A percentile compares a stretch with the other conserved stretches of the same genome.
phyloP scores from a whole-genome alignment of 1,139 yeast genomes.

The Taphrina flavorubra region DNA sequence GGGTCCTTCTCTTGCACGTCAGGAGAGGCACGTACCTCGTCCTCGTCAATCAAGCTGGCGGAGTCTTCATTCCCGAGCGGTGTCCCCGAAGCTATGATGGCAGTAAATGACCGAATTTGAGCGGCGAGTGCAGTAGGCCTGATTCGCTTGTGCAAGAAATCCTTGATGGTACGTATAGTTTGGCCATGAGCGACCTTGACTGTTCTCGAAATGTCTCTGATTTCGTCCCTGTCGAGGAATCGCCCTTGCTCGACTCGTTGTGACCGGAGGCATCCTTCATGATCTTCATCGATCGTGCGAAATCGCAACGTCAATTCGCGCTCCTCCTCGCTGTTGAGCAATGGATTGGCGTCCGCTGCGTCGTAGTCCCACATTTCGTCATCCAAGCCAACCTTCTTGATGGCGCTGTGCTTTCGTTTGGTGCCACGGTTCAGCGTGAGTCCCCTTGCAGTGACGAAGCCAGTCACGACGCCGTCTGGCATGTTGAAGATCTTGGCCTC shows the following conservation, averaged over 20 bases:
- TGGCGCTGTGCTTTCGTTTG: conserved; percentile 30
- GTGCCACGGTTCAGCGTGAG: conserved; percentile 24
- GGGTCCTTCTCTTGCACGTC: background rate
- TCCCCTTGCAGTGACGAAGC: conserved; percentile 62
- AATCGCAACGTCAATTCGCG: conserved; percentile 30
- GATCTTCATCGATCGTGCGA: conserved; percentile 18
- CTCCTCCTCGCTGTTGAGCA: conserved; percentile 35
- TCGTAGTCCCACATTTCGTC: conserved; percentile 10
- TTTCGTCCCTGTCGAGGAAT: conserved; percentile 5
- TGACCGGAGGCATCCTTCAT: conserved; percentile 21
- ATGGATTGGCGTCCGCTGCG: background rate
- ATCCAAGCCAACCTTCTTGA: conserved; percentile 5
- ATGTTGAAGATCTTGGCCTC: conserved; percentile 63
- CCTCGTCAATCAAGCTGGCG: conserved; percentile 21
- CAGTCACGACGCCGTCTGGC: conserved; percentile 79
- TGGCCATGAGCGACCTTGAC: conserved; percentile 8
- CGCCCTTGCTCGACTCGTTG: conserved; percentile 6
- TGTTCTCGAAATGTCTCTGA: background rate
- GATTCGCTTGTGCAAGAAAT: conserved; percentile 15
- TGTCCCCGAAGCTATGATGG: background rate
- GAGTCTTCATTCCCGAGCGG: background rate
- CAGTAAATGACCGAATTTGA: background rate
- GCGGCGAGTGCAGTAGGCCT: background rate
- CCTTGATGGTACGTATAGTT: conserved; percentile 1
- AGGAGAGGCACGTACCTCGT: background rate